Conservation (phyloP, 257 asterid genomes). For the Cynanchum wilfordii region DNA sequence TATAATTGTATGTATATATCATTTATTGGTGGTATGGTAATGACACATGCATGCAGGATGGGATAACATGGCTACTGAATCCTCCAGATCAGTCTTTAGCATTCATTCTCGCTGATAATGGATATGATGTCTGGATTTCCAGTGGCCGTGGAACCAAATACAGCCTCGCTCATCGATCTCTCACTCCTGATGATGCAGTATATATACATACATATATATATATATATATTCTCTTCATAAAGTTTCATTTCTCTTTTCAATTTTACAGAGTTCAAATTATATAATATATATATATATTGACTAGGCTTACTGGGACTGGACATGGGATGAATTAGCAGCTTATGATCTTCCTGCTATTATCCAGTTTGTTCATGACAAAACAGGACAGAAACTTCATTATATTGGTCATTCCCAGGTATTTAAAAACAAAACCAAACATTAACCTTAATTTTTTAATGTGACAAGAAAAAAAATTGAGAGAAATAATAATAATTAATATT, state of each 20-base stretch:
- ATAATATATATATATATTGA: no score
- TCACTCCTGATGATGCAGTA: constrained; percentile 29
- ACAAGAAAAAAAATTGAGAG: no score
- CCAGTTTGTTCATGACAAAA: constrained; percentile 25
- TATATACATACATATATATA: no score
- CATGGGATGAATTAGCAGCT: constrained; percentile 39
- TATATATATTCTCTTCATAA: not conserved
- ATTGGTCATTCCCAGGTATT: constrained; percentile 45
- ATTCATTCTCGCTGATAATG: constrained; percentile 35
- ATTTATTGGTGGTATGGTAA: not conserved
- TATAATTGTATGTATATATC: no score
- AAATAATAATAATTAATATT: no score
- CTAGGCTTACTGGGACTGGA: constrained; percentile 42
- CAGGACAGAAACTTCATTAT: constrained; percentile 40
- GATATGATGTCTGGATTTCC: constrained; percentile 38
- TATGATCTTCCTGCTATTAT: constrained; percentile 36
- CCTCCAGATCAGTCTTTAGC: constrained; percentile 36
- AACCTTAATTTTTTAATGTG: no score
- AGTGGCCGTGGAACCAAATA: constrained; percentile 36
- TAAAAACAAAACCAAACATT: not conserved
- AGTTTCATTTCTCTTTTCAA: not conserved
- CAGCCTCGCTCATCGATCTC: constrained; percentile 31
- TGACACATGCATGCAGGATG: constrained; percentile 2
- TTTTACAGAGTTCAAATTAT: no score
- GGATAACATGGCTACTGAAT: constrained; percentile 33